Evolutionary conservation across 345 rosid species (phyloP).

Genomic region (Passiflora organensis): DNA sequence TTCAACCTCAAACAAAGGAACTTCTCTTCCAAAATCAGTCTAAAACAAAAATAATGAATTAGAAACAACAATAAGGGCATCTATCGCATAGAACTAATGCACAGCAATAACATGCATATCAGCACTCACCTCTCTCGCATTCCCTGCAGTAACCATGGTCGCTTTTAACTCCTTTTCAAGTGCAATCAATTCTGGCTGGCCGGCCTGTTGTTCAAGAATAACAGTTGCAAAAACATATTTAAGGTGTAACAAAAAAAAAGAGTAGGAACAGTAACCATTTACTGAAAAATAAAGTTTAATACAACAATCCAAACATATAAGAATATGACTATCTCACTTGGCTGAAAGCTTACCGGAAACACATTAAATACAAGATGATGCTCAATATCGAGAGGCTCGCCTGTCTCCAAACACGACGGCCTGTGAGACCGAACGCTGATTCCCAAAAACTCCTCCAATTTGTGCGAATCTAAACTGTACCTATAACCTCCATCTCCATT

Average conservation of each 20-base stretch:
- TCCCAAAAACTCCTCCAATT: conserved; percentile 73
- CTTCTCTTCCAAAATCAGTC: conserved; percentile 89
- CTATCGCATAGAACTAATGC: background rate
- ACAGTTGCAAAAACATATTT: background rate
- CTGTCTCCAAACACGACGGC: conserved; percentile 82
- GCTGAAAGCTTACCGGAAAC: conserved; percentile 57
- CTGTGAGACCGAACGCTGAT: conserved; percentile 74
- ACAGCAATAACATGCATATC: background rate
- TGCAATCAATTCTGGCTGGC: conserved; percentile 79
- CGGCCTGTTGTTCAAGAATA: conserved; percentile 44
- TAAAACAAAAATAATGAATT: conserved; percentile 14
- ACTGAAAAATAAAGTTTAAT: too few relatives aligned
- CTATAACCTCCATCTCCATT: conserved; percentile 92
- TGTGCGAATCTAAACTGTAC: conserved; percentile 55
- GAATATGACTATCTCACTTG: background rate
- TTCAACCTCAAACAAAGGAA: conserved; percentile 89
- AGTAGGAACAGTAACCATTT: background rate
- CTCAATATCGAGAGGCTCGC: conserved; percentile 87
- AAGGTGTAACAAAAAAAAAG: background rate
- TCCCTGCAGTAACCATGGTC: conserved; percentile 79
- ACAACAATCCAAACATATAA: background rate
- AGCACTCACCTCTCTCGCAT: conserved; percentile 72
- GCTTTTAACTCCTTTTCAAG: conserved; percentile 82
- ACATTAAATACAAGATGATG: conserved; percentile 77
- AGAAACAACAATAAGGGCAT: background rate